phyloP scores from a whole-genome alignment of 2,329 filamentous ascomycete genomes.

The Neofusicoccum ribis region DNA sequence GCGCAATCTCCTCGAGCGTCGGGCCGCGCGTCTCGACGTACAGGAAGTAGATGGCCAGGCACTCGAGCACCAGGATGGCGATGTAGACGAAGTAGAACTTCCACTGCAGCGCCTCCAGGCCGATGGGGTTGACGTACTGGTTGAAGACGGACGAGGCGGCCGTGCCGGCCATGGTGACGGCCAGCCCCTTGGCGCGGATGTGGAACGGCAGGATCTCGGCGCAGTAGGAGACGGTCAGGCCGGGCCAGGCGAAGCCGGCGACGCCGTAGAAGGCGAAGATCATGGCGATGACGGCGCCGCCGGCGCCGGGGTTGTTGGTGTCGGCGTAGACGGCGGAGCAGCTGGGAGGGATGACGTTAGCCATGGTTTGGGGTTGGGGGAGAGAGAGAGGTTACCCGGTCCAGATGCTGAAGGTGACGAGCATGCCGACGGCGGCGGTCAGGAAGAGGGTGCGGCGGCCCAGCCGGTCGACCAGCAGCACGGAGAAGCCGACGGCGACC shows the following conservation, averaged over 20 bases:
- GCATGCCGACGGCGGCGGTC: slow-evolving; percentile 27
- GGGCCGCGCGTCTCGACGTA: slow-evolving; percentile 40
- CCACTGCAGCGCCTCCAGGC: slow-evolving; percentile 38
- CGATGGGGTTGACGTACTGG: slow-evolving; percentile 46
- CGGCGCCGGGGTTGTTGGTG: neutral
- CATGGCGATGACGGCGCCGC: slow-evolving; percentile 32
- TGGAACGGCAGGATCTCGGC: slow-evolving; percentile 51
- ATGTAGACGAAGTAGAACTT: slow-evolving; percentile 44
- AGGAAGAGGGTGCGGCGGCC: slow-evolving; percentile 37
- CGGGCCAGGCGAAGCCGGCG: slow-evolving; percentile 37
- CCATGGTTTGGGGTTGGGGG: neutral
- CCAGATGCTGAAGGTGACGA: slow-evolving; percentile 35
- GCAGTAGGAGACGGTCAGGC: slow-evolving; percentile 50
- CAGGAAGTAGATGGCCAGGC: slow-evolving; percentile 38
- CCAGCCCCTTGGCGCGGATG: slow-evolving; percentile 45
- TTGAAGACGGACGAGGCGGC: slow-evolving; percentile 49
- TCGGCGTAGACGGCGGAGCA: slow-evolving; percentile 19
- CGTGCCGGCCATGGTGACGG: slow-evolving; percentile 47
- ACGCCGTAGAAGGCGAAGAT: slow-evolving; percentile 38
- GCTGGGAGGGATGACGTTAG: neutral
- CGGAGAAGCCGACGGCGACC: slow-evolving; percentile 35
- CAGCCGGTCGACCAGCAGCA: slow-evolving; percentile 34
- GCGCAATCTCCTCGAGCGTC: slow-evolving; percentile 48
- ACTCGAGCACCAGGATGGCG: slow-evolving; percentile 44
- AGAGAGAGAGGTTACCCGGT: slow-evolving; percentile 28